Conservation (phyloP, 176 grass and related monocot species). For the Chrysopogon serrulatus region DNA sequence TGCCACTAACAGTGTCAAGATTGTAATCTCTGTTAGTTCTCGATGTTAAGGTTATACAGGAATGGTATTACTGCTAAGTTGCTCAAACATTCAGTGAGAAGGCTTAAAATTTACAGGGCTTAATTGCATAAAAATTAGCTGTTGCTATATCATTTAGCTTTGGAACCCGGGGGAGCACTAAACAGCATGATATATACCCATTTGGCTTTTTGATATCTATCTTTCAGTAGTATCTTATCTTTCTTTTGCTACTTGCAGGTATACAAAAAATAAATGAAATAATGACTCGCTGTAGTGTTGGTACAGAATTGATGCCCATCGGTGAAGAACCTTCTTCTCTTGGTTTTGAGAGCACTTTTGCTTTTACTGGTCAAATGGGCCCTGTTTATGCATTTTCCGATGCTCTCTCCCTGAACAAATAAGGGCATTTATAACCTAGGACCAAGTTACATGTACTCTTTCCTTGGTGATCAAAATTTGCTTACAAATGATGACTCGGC, state of each 20-base stretch:
- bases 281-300: slow-evolving; percentile 87
- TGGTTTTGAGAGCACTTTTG: slow-evolving; percentile 73
- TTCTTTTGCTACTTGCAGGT: slow-evolving; percentile 58
- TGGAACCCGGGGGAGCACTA: no score
- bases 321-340: slow-evolving; percentile 72
- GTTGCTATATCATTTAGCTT: no score
- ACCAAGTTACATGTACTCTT: slow-evolving; percentile 99
- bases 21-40: slow-evolving; percentile 19
- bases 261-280: slow-evolving; percentile 87
- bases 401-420: slow-evolving; percentile 91
- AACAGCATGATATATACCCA: slow-evolving; percentile 4
- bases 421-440: slow-evolving; percentile 87
- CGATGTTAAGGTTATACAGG: neutral
- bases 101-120: neutral
- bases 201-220: slow-evolving; percentile 12
- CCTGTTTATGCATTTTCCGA: slow-evolving; percentile 90
- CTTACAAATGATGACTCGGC: slow-evolving; percentile 71
- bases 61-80: slow-evolving; percentile 11
- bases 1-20: neutral
- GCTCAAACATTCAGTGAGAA: slow-evolving; percentile 3
- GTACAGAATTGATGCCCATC: slow-evolving; percentile 77
- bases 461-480: slow-evolving; percentile 83
- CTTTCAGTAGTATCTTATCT: slow-evolving; percentile 14
- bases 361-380: slow-evolving; percentile 94
- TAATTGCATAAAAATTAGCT: neutral